A percentile compares a stretch with the other conserved stretches of the same genome.
These are phyloP conservation scores for Elongisporangium undulatum DNA, from an alignment of 352 stramenopile species.

Conservation along the genomic window DNA sequence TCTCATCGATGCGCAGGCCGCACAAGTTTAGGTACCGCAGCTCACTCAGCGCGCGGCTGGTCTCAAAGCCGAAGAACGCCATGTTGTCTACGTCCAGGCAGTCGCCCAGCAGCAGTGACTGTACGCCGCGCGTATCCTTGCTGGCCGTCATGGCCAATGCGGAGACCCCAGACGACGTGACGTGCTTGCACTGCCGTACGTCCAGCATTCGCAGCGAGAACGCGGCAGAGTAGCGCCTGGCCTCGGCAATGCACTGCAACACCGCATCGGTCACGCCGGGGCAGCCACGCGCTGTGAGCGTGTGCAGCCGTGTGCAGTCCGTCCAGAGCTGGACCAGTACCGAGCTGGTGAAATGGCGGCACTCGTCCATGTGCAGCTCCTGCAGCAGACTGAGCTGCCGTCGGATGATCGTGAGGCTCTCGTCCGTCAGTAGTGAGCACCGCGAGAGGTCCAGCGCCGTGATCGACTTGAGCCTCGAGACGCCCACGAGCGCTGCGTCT, in stretches of 20 bases:
- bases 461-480: slow-evolving; percentile 25
- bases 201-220: slow-evolving; percentile 31
- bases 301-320: slow-evolving; percentile 48
- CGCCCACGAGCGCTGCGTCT: slow-evolving; percentile 13
- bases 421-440: slow-evolving; percentile 54
- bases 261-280: slow-evolving; percentile 46
- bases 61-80: slow-evolving; percentile 75
- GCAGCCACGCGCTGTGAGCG: slow-evolving; percentile 36
- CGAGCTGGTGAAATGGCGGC: slow-evolving; percentile 49
- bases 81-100: slow-evolving; percentile 62
- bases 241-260: slow-evolving; percentile 49
- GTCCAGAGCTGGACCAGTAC: slow-evolving; percentile 48
- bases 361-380: slow-evolving; percentile 51
- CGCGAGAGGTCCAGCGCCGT: slow-evolving; percentile 23
- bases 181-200: slow-evolving; percentile 53
- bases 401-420: slow-evolving; percentile 33
- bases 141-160: slow-evolving; percentile 36
- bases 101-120: slow-evolving; percentile 35
- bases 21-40: slow-evolving; percentile 35
- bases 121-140: slow-evolving; percentile 20
- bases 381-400: slow-evolving; percentile 41
- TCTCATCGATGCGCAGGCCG: slow-evolving; percentile 53
- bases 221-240: slow-evolving; percentile 21
- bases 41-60: slow-evolving; percentile 19
- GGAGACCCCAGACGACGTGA: slow-evolving; percentile 58